Conservation (phyloP, 768 basidiomycete genomes). For the Lactifluus volemus region DNA sequence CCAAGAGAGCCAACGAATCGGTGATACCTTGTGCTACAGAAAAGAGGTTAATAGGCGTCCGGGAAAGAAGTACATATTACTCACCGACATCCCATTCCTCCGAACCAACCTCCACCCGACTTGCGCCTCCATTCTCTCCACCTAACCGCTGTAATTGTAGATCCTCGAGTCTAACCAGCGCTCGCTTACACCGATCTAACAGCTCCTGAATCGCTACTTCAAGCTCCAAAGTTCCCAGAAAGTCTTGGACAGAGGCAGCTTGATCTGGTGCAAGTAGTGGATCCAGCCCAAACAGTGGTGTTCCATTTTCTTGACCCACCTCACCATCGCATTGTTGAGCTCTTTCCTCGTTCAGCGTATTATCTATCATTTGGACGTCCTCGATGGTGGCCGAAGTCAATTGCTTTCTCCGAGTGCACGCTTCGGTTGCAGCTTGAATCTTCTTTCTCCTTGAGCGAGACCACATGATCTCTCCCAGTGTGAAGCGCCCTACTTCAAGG, state of each 20-base stretch:
- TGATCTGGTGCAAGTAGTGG: conserved; percentile 51
- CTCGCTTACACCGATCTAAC: conserved; percentile 53
- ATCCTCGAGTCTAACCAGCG: conserved; percentile 54
- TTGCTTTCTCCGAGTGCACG: background rate
- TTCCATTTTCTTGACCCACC: conserved; percentile 16
- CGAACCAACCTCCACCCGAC: conserved; percentile 50
- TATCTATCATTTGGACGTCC: conserved; percentile 6
- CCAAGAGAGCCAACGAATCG: conserved; percentile 56
- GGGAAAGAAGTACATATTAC: conserved; percentile 20
- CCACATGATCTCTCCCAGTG: conserved; percentile 53
- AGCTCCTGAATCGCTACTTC: conserved; percentile 64
- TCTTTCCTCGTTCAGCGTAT: conserved; percentile 7
- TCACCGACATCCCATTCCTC: conserved; percentile 81
- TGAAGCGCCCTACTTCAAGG: conserved; percentile 54
- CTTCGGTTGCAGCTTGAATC: conserved; percentile 25
- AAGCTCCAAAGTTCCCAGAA: conserved; percentile 51
- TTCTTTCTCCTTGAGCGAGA: conserved; percentile 37
- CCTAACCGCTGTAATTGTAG: conserved; percentile 53
- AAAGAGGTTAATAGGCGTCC: too few species aligned
- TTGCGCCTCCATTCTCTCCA: conserved; percentile 35
- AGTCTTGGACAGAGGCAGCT: conserved; percentile 46
- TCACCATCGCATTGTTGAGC: conserved; percentile 16
- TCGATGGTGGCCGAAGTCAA: background rate
- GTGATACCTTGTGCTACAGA: conserved; percentile 59
- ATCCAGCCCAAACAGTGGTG: conserved; percentile 38